Evolutionary conservation across 2,329 filamentous ascomycete genomes (phyloP).

Genomic region (Nothophoma quercina): DNA sequence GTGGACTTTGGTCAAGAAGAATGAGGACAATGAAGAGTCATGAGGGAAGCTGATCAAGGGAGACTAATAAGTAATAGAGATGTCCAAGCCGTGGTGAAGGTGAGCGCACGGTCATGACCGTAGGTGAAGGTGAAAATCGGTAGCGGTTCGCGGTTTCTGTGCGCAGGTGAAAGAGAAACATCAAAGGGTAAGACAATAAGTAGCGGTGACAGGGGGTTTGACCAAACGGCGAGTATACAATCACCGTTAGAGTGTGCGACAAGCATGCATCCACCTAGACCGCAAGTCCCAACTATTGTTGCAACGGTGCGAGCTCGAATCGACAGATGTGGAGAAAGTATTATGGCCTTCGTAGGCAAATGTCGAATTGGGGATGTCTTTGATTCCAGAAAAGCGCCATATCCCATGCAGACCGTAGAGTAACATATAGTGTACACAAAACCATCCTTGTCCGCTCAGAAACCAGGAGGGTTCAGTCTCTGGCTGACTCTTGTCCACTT

Average conservation of each 20-base stretch:
- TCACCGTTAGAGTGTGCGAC: neutral
- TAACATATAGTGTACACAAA: slow-evolving; percentile 38
- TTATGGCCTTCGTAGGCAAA: neutral
- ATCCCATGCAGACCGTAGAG: slow-evolving; percentile 27
- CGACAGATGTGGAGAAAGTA: neutral
- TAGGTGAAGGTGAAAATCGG: slow-evolving; percentile 2
- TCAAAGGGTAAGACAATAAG: neutral
- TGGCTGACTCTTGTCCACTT: slow-evolving; percentile 97
- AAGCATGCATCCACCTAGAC: neutral
- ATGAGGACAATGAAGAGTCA: neutral
- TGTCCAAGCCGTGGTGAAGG: slow-evolving; percentile 12
- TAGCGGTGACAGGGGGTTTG: neutral
- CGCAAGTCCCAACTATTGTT: neutral
- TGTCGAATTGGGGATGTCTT: slow-evolving; percentile 7
- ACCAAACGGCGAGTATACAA: neutral
- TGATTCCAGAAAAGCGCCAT: slow-evolving; percentile 21
- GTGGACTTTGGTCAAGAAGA: neutral
- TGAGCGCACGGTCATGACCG: neutral
- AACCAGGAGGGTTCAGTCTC: slow-evolving; percentile 91
- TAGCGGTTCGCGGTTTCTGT: neutral
- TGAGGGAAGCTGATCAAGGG: neutral
- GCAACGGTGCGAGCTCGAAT: neutral
- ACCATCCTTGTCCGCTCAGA: slow-evolving; percentile 57
- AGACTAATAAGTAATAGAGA: neutral
- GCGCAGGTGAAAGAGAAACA: slow-evolving; percentile 1